Conservation (phyloP, 2,329 filamentous ascomycete genomes). For the Chrysoporthe austroafricana region DNA sequence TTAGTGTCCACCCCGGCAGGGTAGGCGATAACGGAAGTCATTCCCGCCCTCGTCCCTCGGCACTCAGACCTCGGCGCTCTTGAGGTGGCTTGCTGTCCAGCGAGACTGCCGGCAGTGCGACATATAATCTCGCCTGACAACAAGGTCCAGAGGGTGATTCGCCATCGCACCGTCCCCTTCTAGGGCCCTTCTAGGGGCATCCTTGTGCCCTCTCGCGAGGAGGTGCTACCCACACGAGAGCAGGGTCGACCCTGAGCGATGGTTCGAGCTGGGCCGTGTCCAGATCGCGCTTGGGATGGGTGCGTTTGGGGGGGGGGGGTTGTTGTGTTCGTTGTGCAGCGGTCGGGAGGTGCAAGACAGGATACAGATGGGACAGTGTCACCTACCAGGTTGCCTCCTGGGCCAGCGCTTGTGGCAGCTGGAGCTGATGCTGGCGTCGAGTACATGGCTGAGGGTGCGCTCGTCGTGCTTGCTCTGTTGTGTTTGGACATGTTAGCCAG, state of each 20-base stretch:
- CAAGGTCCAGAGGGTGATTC: neutral
- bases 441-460: conserved; percentile 31
- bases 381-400: conserved; percentile 45
- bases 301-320: neutral
- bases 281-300: neutral
- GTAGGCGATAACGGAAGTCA: conserved; percentile 8
- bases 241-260: neutral
- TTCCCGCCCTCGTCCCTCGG: neutral
- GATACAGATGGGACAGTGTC: conserved; percentile 8
- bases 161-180: neutral
- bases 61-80: neutral
- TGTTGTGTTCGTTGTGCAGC: neutral
- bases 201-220: no score
- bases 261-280: neutral
- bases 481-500: conserved; percentile 11
- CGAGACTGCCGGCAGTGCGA: neutral
- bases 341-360: neutral
- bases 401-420: conserved; percentile 44
- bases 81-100: neutral
- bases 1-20: conserved; percentile 11
- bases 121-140: neutral
- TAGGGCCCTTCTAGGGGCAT: no score
- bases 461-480: conserved; percentile 31
- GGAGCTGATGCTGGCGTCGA: conserved; percentile 40
- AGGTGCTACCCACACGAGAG: no score